A percentile compares a stretch with the other conserved stretches of the same genome.
These are phyloP conservation scores for Petasospora rhodanensis DNA, from an alignment of 1,139 yeast genomes.

Conservation along the genomic window DNA sequence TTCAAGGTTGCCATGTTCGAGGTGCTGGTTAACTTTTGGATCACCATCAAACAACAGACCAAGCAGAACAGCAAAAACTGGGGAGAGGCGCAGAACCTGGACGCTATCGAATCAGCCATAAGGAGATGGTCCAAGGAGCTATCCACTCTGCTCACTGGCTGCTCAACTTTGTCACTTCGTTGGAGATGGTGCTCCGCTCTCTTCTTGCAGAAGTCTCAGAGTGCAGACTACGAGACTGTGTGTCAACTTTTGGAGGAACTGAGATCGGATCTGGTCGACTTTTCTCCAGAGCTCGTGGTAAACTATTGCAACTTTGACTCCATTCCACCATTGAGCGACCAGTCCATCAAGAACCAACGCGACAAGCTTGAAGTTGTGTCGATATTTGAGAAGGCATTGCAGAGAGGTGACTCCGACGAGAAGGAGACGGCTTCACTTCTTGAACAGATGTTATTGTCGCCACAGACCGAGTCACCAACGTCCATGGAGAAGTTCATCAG, in stretches of 20 bases:
- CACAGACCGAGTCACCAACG: constrained; percentile 13
- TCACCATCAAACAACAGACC: constrained; percentile 4
- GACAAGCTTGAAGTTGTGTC: constrained; percentile 65
- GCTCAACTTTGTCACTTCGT: constrained; percentile 18
- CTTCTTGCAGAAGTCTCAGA: neutral
- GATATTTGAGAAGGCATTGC: constrained; percentile 56
- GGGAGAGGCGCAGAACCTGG: too few relatives aligned
- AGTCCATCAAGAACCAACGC: constrained; percentile 53
- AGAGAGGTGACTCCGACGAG: constrained; percentile 27
- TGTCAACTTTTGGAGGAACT: constrained; percentile 2
- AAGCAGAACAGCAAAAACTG: too few relatives aligned
- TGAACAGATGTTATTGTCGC: constrained; percentile 47
- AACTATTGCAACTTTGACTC: constrained; percentile 45
- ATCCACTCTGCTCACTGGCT: neutral
- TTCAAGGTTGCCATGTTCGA: constrained; percentile 44
- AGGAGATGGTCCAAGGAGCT: constrained; percentile 29
- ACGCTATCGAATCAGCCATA: constrained; percentile 2
- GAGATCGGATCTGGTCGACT: neutral
- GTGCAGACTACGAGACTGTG: constrained; percentile 1
- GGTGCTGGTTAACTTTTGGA: constrained; percentile 45
- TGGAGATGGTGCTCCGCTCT: constrained; percentile 34
- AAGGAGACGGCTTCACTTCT: constrained; percentile 48
- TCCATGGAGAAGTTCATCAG: constrained; percentile 59
- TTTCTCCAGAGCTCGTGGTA: neutral
- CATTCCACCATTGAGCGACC: constrained; percentile 54